phyloP scores from a whole-genome alignment of 345 rosid genomes.

The Hibiscus syriacus region DNA sequence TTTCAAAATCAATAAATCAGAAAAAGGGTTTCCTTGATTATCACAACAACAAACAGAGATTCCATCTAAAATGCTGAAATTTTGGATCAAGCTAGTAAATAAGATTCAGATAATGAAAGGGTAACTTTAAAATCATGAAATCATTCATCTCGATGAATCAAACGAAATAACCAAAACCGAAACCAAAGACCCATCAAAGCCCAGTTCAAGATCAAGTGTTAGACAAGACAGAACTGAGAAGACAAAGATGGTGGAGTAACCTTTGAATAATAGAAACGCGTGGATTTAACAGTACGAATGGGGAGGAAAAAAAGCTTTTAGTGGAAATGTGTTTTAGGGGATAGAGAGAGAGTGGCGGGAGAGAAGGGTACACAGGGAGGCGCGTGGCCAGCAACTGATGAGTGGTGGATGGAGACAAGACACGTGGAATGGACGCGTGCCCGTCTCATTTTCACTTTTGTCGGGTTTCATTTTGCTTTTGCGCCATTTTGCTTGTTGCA shows the following conservation, averaged over 20 bases:
- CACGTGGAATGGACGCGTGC: conserved; percentile 24
- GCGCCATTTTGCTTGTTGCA: conserved; percentile 1
- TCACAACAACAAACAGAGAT: too few species aligned
- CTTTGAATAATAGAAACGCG: neutral
- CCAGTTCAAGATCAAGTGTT: neutral
- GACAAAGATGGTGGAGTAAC: neutral
- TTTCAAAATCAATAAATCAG: neutral
- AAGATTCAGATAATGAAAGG: neutral
- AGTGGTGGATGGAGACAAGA: conserved; percentile 19
- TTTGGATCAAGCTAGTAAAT: neutral
- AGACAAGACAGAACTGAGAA: neutral
- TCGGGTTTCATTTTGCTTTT: conserved; percentile 10
- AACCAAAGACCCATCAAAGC: neutral
- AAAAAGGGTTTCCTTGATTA: neutral
- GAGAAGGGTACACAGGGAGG: conserved; percentile 16
- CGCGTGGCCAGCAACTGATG: conserved; percentile 44
- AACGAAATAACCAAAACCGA: too few species aligned
- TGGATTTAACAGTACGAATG: neutral
- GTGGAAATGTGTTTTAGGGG: neutral
- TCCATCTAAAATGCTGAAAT: neutral
- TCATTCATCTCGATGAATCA: neutral
- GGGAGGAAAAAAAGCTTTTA: neutral
- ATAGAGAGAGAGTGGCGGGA: conserved; percentile 19
- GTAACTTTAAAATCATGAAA: neutral
- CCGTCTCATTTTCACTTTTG: conserved; percentile 7